Conservation (phyloP, 139 green algal species). For the Auxenochlorella pyrenoidosa region DNA sequence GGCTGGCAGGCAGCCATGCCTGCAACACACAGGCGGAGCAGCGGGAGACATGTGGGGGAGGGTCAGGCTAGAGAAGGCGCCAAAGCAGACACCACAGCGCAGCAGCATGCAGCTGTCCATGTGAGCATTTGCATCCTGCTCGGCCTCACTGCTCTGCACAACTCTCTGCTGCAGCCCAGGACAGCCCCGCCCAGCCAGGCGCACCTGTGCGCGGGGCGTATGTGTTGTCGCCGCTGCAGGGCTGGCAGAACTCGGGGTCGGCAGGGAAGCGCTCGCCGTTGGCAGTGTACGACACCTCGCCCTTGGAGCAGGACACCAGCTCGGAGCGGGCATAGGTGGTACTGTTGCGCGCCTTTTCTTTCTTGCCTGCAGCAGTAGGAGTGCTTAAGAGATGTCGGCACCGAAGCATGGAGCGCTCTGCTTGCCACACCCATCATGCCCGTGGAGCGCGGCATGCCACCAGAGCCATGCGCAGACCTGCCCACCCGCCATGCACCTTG, state of each 20-base stretch:
- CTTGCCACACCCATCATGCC: too few relatives aligned
- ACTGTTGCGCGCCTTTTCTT: background rate
- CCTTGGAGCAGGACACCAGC: background rate
- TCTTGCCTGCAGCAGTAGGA: background rate
- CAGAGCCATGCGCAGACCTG: too few relatives aligned
- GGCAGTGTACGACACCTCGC: background rate
- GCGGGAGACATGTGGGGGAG: too few relatives aligned
- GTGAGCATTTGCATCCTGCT: too few relatives aligned
- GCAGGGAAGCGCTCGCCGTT: background rate
- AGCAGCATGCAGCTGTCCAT: too few relatives aligned
- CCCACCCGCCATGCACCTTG: background rate
- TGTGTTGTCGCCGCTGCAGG: background rate
- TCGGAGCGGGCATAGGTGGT: background rate
- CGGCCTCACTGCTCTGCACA: too few relatives aligned
- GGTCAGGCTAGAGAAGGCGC: too few relatives aligned
- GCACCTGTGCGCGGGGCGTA: slow-evolving; percentile 9
- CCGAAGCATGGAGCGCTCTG: background rate
- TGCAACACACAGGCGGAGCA: background rate
- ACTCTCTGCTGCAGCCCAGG: too few relatives aligned
- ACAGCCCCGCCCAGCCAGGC: background rate
- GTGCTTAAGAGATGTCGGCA: too few relatives aligned
- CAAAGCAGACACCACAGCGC: too few relatives aligned
- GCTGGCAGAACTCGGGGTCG: background rate
- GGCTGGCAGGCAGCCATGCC: slow-evolving; percentile 3
- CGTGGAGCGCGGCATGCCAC: too few relatives aligned